Percentiles rank a stretch among this genome's conserved stretches.
phyloP scores from a whole-genome alignment of 805 yeast species.

The Starmerella powellii region DNA sequence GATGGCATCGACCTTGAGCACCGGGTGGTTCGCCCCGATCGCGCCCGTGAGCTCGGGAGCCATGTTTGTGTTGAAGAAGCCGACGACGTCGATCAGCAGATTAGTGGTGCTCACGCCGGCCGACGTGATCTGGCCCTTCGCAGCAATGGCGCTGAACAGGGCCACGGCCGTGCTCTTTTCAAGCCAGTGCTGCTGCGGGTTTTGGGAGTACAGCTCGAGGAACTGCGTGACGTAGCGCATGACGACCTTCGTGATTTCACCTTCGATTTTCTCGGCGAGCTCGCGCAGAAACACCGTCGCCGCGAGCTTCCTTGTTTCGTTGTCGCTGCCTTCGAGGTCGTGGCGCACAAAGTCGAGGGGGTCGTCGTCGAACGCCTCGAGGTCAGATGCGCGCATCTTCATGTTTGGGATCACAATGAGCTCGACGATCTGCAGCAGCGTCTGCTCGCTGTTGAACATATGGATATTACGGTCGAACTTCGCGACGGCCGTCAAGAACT shows the following conservation, averaged over 20 bases:
- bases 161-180: slow-evolving; percentile 78
- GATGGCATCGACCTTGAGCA: slow-evolving; percentile 82
- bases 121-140: slow-evolving; percentile 77
- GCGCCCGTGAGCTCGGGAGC: slow-evolving; percentile 63
- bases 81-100: slow-evolving; percentile 69
- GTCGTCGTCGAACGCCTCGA: slow-evolving; percentile 91
- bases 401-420: slow-evolving; percentile 83
- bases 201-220: slow-evolving; percentile 39
- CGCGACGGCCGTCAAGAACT: slow-evolving; percentile 71
- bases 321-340: slow-evolving; percentile 90
- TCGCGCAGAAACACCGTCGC: slow-evolving; percentile 88
- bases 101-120: slow-evolving; percentile 83
- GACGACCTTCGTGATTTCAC: slow-evolving; percentile 59
- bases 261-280: slow-evolving; percentile 66
- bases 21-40: slow-evolving; percentile 43
- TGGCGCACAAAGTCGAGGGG: slow-evolving; percentile 87
- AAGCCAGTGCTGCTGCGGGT: slow-evolving; percentile 54
- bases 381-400: slow-evolving; percentile 72
- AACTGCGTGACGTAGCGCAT: slow-evolving; percentile 60
- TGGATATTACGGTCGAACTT: slow-evolving; percentile 53
- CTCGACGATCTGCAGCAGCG: slow-evolving; percentile 63
- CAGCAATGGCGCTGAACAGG: slow-evolving; percentile 77
- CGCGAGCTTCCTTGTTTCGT: slow-evolving; percentile 82
- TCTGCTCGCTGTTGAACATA: slow-evolving; percentile 48
- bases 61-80: slow-evolving; percentile 67